Evolutionary conservation across 345 rosid genomes (phyloP).

Genomic region (Dovyalis caffra): DNA sequence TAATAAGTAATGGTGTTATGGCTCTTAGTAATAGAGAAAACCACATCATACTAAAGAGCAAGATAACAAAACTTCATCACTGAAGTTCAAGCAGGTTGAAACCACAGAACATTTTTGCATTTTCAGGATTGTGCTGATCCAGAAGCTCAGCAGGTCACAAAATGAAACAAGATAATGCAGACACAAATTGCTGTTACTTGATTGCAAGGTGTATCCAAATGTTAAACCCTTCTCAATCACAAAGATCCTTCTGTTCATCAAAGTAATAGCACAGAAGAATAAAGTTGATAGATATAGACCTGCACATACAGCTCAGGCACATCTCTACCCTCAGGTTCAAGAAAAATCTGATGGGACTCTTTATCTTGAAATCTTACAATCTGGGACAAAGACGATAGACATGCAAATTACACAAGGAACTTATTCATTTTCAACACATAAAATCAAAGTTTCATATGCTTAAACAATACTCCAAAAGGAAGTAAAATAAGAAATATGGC

Average conservation of each 20-base stretch:
- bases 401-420: not conserved
- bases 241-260: not conserved
- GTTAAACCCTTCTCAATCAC: not conserved
- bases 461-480: not conserved
- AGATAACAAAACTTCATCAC: too few species aligned
- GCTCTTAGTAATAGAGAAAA: too few species aligned
- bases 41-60: too few species aligned
- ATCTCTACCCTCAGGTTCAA: constrained; percentile 95
- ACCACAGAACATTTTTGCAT: too few species aligned
- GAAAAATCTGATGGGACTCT: constrained; percentile 98
- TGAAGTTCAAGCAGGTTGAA: too few species aligned
- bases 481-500: not conserved
- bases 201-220: not conserved
- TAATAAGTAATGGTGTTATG: too few species aligned
- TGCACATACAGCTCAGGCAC: constrained; percentile 97
- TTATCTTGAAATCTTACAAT: constrained; percentile 94
- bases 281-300: constrained; percentile 38
- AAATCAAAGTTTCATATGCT: not conserved
- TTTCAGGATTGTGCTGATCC: too few species aligned
- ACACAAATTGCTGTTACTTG: not conserved
- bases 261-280: not conserved
- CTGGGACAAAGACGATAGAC: constrained; percentile 22
- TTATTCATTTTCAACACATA: too few species aligned
- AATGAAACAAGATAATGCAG: too few species aligned
- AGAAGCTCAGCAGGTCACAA: too few species aligned